phyloP scores from a whole-genome alignment of 2,329 filamentous ascomycete species.

The Pyrenophora graminea region DNA sequence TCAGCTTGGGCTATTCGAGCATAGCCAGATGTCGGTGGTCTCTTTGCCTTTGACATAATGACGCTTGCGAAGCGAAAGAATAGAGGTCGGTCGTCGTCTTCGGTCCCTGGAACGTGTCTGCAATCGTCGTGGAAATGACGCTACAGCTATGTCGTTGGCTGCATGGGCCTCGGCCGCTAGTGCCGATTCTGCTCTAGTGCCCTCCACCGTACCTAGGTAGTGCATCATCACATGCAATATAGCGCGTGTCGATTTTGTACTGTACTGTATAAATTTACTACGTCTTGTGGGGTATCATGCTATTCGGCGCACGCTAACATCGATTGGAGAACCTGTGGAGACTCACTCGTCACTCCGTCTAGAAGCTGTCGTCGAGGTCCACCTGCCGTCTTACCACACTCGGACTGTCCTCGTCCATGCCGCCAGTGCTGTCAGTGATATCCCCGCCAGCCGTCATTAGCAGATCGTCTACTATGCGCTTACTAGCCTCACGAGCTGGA shows the following conservation, averaged over 20 bases:
- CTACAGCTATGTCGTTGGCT: constrained; percentile 15
- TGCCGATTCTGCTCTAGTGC: constrained; percentile 5
- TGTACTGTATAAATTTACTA: neutral
- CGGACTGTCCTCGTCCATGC: constrained; percentile 52
- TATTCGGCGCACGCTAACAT: too few species aligned
- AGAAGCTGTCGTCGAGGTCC: constrained; percentile 56
- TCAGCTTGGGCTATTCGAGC: constrained; percentile 58
- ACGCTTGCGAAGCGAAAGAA: neutral
- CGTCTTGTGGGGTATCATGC: constrained; percentile 12
- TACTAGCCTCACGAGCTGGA: constrained; percentile 76
- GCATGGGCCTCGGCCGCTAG: constrained; percentile 25
- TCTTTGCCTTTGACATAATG: constrained; percentile 38
- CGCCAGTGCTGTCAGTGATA: constrained; percentile 52
- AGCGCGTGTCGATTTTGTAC: neutral
- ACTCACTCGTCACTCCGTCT: neutral
- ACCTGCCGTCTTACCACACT: constrained; percentile 53
- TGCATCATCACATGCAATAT: constrained; percentile 13
- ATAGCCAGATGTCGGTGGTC: constrained; percentile 56
- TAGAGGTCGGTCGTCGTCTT: constrained; percentile 13
- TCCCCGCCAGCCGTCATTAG: constrained; percentile 72
- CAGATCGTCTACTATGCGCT: constrained; percentile 79
- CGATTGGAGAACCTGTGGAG: too few species aligned
- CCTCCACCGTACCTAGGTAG: constrained; percentile 2
- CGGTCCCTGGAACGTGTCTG: constrained; percentile 15
- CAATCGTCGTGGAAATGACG: constrained; percentile 32